These are phyloP conservation scores for Cyclotella distinguenda DNA, from an alignment of 108 stramenopile genomes.

Conservation along the genomic window DNA sequence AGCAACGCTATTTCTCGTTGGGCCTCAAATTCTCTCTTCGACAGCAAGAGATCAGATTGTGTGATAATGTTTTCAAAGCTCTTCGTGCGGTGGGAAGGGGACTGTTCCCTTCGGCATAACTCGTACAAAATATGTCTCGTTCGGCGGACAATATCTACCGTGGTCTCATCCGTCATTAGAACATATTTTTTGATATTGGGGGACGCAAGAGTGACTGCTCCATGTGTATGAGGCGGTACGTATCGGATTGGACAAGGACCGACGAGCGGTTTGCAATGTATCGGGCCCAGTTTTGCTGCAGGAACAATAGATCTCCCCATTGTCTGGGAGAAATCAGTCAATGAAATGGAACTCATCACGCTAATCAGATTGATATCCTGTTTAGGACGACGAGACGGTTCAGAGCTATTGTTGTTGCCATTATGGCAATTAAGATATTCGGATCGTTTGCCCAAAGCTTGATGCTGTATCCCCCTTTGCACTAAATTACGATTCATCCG, in stretches of 20 bases:
- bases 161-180: constrained; percentile 67
- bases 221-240: constrained; percentile 26
- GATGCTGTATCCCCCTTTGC: neutral
- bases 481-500: neutral
- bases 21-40: constrained; percentile 42
- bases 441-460: neutral
- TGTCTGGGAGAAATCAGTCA: no score
- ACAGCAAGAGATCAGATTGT: neutral
- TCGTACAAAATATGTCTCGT: constrained; percentile 28
- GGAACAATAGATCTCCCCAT: no score
- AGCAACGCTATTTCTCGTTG: constrained; percentile 56
- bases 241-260: constrained; percentile 3
- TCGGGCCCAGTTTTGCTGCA: neutral
- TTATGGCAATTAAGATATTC: no score
- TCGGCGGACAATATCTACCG: constrained; percentile 48
- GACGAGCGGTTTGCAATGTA: neutral
- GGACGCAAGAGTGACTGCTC: constrained; percentile 45
- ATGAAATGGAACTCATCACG: no score
- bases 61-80: neutral
- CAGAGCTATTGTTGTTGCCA: no score
- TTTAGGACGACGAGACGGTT: no score
- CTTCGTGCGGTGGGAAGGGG: neutral
- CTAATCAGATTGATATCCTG: no score
- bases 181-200: constrained; percentile 42
- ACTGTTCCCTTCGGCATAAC: constrained; percentile 9